A percentile compares a stretch with the other conserved stretches of the same genome.
Evolutionary conservation across 2,329 filamentous ascomycete genomes (phyloP).

Genomic region (Fusarium nygamai): DNA sequence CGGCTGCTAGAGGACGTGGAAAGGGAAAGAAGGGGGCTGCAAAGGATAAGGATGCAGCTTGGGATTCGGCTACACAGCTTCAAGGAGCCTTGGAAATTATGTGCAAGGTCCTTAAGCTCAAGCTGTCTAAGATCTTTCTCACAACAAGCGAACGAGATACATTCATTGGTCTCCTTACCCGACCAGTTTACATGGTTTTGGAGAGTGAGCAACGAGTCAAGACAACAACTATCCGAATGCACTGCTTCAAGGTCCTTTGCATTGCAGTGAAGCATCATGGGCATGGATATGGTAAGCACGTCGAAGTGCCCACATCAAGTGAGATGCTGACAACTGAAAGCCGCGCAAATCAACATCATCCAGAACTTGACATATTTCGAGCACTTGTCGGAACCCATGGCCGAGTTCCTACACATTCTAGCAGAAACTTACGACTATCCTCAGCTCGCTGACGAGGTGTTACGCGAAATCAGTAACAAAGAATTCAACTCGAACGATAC

Average conservation of each 20-base stretch:
- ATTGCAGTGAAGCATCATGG: constrained; percentile 98
- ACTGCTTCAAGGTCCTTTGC: constrained; percentile 95
- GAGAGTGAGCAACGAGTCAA: constrained; percentile 96
- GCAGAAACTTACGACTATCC: constrained; percentile 98
- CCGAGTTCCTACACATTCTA: constrained; percentile 95
- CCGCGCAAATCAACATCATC: constrained; percentile 96
- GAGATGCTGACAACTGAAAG: constrained; percentile 57
- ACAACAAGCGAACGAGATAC: constrained; percentile 97
- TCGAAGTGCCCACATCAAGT: not conserved
- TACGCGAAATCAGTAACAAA: constrained; percentile 95
- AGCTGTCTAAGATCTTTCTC: constrained; percentile 90
- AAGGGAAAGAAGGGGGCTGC: constrained; percentile 80
- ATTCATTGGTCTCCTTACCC: constrained; percentile 89
- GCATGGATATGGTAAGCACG: constrained; percentile 83
- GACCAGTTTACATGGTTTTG: constrained; percentile 91
- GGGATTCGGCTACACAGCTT: constrained; percentile 90
- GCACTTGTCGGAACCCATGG: constrained; percentile 98
- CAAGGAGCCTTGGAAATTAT: constrained; percentile 91
- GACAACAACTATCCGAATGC: constrained; percentile 89
- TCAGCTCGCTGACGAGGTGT: constrained; percentile 90
- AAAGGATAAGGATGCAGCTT: constrained; percentile 84
- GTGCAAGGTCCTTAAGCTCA: constrained; percentile 94
- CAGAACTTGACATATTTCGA: constrained; percentile 99
- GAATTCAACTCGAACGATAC: constrained; percentile 98
- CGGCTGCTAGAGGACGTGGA: constrained; percentile 76